Percentiles rank a stretch among this genome's conserved stretches.
phyloP scores from a whole-genome alignment of 331 rosid species.

The Cucumis variabilis region DNA sequence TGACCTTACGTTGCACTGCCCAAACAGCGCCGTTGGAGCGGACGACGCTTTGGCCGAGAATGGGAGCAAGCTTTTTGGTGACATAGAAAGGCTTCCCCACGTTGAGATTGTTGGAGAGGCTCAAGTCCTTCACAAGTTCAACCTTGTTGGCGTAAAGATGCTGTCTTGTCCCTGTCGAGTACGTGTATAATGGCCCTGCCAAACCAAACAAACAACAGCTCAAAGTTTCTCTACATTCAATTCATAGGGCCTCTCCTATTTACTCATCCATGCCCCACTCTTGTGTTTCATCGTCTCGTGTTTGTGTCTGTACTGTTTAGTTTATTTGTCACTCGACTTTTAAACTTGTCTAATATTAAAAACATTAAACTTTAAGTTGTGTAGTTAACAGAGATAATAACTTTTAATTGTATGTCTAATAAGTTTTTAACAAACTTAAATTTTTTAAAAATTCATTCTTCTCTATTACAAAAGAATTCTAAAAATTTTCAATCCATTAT shows the following conservation, averaged over 20 bases:
- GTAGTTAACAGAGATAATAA: no score
- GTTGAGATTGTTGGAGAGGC: conserved; percentile 55
- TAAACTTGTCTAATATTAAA: no score
- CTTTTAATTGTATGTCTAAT: no score
- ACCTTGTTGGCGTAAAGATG: conserved; percentile 81
- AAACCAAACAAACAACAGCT: not conserved
- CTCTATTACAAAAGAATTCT: no score
- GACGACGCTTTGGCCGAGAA: conserved; percentile 89
- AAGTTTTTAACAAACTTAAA: no score
- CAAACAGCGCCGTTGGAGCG: conserved; percentile 79
- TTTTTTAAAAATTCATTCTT: no score
- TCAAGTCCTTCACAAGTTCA: conserved; percentile 81
- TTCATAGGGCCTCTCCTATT: not conserved
- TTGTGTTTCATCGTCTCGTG: no score
- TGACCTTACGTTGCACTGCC: conserved; percentile 87
- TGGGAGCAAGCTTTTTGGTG: conserved; percentile 72
- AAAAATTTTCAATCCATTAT: no score
- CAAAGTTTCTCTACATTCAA: not conserved
- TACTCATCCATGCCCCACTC: not conserved
- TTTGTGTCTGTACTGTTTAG: no score
- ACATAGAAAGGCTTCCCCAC: conserved; percentile 87
- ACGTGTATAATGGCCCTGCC: conserved; percentile 77
- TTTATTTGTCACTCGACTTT: no score
- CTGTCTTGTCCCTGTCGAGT: conserved; percentile 82
- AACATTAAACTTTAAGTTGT: no score